Conservation (phyloP, 345 rosid species). For the Eucalyptus tenuipes region DNA sequence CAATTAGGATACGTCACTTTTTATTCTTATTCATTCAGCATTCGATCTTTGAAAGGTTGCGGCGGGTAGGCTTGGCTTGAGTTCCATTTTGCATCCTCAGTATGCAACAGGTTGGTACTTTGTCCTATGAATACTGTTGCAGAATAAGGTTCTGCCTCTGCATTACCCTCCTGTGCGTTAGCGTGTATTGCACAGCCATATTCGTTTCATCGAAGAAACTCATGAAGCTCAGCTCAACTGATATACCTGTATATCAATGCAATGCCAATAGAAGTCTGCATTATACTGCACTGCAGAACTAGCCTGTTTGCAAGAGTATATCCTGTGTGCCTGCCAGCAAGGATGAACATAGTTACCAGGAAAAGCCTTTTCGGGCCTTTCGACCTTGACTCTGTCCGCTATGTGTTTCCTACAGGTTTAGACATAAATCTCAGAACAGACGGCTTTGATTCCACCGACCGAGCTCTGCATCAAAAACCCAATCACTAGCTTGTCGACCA, state of each 20-base stretch:
- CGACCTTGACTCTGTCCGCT: not conserved
- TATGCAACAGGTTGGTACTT: not conserved
- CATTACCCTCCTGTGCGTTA: not conserved
- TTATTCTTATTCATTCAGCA: not conserved
- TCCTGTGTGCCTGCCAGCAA: not conserved
- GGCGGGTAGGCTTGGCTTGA: not conserved
- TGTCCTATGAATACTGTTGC: not conserved
- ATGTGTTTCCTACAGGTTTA: not conserved
- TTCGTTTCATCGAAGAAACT: not conserved
- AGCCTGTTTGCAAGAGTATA: not conserved
- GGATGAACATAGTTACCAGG: not conserved
- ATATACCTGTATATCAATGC: not conserved
- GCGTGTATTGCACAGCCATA: not conserved
- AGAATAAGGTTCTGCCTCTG: not conserved
- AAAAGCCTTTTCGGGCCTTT: not conserved
- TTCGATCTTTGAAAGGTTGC: not conserved
- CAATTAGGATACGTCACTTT: not conserved
- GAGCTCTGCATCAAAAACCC: not conserved
- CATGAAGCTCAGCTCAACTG: not conserved
- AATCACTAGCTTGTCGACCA: not conserved
- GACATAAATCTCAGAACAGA: not conserved
- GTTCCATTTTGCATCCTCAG: not conserved
- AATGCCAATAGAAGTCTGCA: not conserved
- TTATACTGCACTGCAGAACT: not conserved
- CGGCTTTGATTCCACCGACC: not conserved